Base-by-base conservation (phyloP, 2,329 filamentous ascomycete genomes). In the Penicillium sp. region DNA sequence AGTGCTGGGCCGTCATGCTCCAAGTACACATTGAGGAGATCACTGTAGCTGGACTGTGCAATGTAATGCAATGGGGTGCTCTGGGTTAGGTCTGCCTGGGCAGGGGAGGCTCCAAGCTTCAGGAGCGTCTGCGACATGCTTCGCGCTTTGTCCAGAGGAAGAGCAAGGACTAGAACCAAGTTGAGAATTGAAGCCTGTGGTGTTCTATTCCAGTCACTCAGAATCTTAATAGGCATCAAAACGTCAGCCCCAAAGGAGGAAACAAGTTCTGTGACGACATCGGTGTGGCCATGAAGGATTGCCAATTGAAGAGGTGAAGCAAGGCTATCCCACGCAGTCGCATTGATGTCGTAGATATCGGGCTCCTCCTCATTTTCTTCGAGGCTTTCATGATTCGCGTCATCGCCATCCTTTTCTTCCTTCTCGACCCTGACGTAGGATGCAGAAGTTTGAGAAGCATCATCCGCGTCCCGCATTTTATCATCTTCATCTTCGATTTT, bases 301-400 rank as follows among this genome's bases (percentile, higher is more conserved):
- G 91, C 91, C 26, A 92, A 80, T 69, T 96, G 91, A 5, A 95
- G 79, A 1, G 91, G 85, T 12, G 88, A 89, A 54, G 85, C 84
- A 4, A 86, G 85, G 5, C 81, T 82, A 64, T 95, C 90, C 91
- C 91, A 96, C 1, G 89, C 85, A n/a, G 89, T 69, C 1, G 88
- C 82, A 61, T 95, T 87, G 56, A 92, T 81, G 61, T 94, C 85
- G 69, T 89, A 93, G 50, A 92, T 82, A 71, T 96, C 90, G 1
- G 90, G 89, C 20, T 89, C 88, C 9, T 87, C 81, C 1, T 85
- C 80, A 22, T 82, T 77, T 6, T 86, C 74, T 9, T 75, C 82
- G 1, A 79, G 77, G 1, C 80, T 63, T 9, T 71, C 73, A 1
- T 81, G 76, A 27, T 80, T 75, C 1, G 71, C 66, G 0, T 65